phyloP scores from a whole-genome alignment of 805 yeast genomes.

The Candida odintsovae region DNA sequence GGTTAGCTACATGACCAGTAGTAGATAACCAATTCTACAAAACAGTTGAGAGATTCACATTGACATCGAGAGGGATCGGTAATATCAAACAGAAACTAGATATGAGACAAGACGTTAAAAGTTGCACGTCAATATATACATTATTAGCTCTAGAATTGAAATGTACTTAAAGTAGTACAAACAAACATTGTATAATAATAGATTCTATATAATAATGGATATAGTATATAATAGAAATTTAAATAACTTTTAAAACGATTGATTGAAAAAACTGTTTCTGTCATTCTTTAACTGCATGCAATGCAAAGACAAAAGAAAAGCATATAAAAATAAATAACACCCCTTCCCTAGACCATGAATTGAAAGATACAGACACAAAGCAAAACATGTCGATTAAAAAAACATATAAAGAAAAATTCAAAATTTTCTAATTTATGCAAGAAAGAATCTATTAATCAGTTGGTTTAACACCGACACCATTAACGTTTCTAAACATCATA shows the following conservation, averaged over 20 bases:
- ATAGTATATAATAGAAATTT: too few relatives aligned
- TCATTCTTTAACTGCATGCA: neutral
- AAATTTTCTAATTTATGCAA: neutral
- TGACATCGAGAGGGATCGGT: too few relatives aligned
- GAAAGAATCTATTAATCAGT: neutral
- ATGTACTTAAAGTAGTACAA: too few relatives aligned
- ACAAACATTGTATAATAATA: neutral
- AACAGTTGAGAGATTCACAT: too few relatives aligned
- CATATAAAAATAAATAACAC: neutral
- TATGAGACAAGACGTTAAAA: too few relatives aligned
- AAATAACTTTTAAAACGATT: neutral
- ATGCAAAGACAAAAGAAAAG: neutral
- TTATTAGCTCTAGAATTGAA: too few relatives aligned
- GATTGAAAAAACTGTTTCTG: neutral
- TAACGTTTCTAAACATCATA: constrained; percentile 58
- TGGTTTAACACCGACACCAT: constrained; percentile 36
- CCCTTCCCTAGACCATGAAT: neutral
- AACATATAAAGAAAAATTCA: neutral
- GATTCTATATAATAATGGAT: too few relatives aligned
- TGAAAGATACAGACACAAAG: neutral
- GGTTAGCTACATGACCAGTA: too few relatives aligned
- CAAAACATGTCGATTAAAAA: neutral
- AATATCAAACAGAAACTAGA: too few relatives aligned
- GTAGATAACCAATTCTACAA: too few relatives aligned
- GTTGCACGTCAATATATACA: too few relatives aligned